Evolutionary conservation across 2,329 filamentous ascomycete genomes (phyloP), one percentile per base, ranked within the genome.

Genomic region (Alternaria viburni): DNA sequence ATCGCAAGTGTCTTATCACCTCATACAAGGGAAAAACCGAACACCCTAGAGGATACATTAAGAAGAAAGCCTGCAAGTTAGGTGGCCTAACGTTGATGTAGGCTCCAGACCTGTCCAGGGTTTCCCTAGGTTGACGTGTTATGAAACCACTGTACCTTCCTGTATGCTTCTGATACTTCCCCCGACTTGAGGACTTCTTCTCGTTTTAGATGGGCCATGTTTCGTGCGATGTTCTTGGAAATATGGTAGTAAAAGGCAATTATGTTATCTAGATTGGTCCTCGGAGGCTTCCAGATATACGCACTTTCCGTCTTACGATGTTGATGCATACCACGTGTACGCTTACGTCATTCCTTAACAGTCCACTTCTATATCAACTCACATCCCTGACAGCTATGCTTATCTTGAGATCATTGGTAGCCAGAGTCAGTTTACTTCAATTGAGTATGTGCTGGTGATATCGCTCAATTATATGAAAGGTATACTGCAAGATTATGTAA

Each of bases 171-270:
- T 5, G 66, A 60, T 6, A 74, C 62, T 8, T 62, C 56, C 5
- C 75, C 71, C 2, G 73, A 72, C 17, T 62, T 56, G 3, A 77
- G 23, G 1, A 76, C 61, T 57, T 75, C 74, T 30, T 69, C 65
- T 13, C 75, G 66, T 2, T 71, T 74, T 1, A 77, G 65, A 60
- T 76, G 73, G 0, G 75, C 73, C 75, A 77, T 77, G 19, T 5
- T 9, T 36, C 19, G 5, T 15, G 2, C 12, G 8, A 5, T 2
- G 23, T 8, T 25, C 6, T 25, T 2, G 7, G 2, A 25, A 8
- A 8, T 25, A 25, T 25, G 23, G 23, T 23, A 23, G 23, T 23
- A 23, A 23, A 23, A 23, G 23, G 23, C 6, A 25, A 25, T 6
- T 25, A 25, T 7, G 23, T 8, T 25, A 25, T 26, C 25, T 1